phyloP scores from a whole-genome alignment of 2,329 filamentous ascomycete species.

The Myriosclerotinia scirpicola region DNA sequence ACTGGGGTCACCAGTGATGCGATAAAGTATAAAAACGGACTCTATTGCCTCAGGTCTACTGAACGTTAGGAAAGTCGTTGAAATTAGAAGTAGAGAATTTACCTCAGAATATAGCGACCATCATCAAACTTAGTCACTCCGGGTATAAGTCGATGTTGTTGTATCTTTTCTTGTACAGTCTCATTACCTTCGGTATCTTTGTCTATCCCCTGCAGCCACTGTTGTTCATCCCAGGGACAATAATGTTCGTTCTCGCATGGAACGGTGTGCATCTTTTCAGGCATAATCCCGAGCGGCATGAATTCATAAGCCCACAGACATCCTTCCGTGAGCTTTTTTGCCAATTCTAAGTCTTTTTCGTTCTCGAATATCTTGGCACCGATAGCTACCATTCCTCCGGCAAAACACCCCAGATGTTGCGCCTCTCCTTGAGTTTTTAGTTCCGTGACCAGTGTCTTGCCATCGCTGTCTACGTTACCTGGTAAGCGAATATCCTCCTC shows the following conservation, averaged over 20 bases:
- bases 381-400: constrained; percentile 68
- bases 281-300: constrained; percentile 60
- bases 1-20: constrained; percentile 34
- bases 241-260: constrained; percentile 25
- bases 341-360: constrained; percentile 54
- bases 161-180: constrained; percentile 21
- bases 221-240: constrained; percentile 33
- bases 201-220: constrained; percentile 20
- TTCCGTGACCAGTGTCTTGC: constrained; percentile 11
- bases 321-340: constrained; percentile 58
- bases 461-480: constrained; percentile 43
- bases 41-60: constrained; percentile 62
- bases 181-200: constrained; percentile 20
- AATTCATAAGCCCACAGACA: constrained; percentile 62
- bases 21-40: constrained; percentile 61
- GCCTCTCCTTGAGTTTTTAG: constrained; percentile 42
- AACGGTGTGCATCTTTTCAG: constrained; percentile 52
- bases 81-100: constrained; percentile 27
- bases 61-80: neutral
- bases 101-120: constrained; percentile 26
- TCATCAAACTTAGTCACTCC: constrained; percentile 26
- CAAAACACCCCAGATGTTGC: constrained; percentile 70
- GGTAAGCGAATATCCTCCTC: constrained; percentile 48
- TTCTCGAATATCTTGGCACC: constrained; percentile 60
- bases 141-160: constrained; percentile 21